These are phyloP conservation scores for Lotmaria passim DNA, from an alignment of 208 protist species.

Conservation along the genomic window DNA sequence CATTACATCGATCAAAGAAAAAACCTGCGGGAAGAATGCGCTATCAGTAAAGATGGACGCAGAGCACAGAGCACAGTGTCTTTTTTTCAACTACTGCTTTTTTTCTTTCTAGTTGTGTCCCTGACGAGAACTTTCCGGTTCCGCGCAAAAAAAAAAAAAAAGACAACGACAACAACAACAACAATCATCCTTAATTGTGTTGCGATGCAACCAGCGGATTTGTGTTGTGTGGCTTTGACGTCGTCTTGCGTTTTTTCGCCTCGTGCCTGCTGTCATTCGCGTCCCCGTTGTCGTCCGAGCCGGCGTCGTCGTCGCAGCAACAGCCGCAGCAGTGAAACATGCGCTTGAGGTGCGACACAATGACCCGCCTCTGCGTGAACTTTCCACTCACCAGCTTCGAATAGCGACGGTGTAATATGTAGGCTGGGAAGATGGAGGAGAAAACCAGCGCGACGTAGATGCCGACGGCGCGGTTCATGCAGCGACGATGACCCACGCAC, in stretches of 20 bases:
- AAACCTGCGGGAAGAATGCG: not conserved
- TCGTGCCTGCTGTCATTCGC: not conserved
- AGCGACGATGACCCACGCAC: slow-evolving; percentile 43
- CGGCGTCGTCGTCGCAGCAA: not conserved
- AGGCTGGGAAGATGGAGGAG: slow-evolving; percentile 20
- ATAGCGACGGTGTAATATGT: slow-evolving; percentile 41
- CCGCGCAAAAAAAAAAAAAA: too few species aligned
- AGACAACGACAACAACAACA: too few species aligned
- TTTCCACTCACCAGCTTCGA: slow-evolving; percentile 43
- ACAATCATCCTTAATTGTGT: too few species aligned
- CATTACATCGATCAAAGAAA: too few species aligned
- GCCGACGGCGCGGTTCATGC: slow-evolving; percentile 49
- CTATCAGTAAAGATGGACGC: too few species aligned
- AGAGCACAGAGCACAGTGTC: too few species aligned
- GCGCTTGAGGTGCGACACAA: slow-evolving; percentile 32
- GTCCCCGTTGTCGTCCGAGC: not conserved
- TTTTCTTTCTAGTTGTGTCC: too few species aligned
- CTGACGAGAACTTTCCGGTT: too few species aligned
- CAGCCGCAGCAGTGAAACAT: slow-evolving; percentile 1
- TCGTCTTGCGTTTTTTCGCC: not conserved
- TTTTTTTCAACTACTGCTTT: not conserved
- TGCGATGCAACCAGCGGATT: not conserved
- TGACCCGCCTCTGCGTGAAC: slow-evolving; percentile 36
- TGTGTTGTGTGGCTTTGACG: not conserved
- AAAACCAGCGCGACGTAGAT: slow-evolving; percentile 38